Evolutionary conservation across 2,329 filamentous ascomycete species (phyloP), one percentile per base, ranked within the genome.

Genomic region (Ceratocystis ficicola): DNA sequence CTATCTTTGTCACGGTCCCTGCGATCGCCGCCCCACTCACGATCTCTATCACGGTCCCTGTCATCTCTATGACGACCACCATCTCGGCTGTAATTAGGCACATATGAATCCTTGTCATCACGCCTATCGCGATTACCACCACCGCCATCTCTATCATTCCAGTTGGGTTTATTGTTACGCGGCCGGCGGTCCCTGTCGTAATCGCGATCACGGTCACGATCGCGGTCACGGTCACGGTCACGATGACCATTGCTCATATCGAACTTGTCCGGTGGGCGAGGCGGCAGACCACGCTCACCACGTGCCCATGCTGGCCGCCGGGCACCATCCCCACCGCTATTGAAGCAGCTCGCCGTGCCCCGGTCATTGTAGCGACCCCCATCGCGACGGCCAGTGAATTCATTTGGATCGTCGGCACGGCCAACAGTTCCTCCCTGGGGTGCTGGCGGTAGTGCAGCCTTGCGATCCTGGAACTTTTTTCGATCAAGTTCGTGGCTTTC

Each of bases 401-500:
- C 74, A 3, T 75, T 74, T 68, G 81, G 79, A 8, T 80, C 78
- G 32, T 80, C 79, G 1, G 80, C 85, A 71, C 90, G 85, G 15
- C 93, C 93, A 2, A 96, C 91, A 0, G 90, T 91, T 3, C 90
- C 93, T 12, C 92, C 93, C 70, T 93, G 91, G 0, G 94, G 94
- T 0, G 93, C 94, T 12, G 94, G 93, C 3, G 93, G 93, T 10
- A 93, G 81, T 25, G 86, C 88, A 25, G 88, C 88, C 72, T 90
- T 90, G 72, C 94, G 87, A 67, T 91, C 88, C 70, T 95, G 87
- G 71, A 91, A 93, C 75, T 93, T 95, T 73, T 91, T 85, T 63
- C 93, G 84, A 73, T 99, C 94, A n/a, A 97, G 80, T 75, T 99
- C 94, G 75, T 99, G 94, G 57, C 91, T 96, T 72, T 96, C 93